Evolutionary conservation across 2,329 filamentous ascomycete genomes (phyloP).

Genomic region (Colletotrichum sp.): DNA sequence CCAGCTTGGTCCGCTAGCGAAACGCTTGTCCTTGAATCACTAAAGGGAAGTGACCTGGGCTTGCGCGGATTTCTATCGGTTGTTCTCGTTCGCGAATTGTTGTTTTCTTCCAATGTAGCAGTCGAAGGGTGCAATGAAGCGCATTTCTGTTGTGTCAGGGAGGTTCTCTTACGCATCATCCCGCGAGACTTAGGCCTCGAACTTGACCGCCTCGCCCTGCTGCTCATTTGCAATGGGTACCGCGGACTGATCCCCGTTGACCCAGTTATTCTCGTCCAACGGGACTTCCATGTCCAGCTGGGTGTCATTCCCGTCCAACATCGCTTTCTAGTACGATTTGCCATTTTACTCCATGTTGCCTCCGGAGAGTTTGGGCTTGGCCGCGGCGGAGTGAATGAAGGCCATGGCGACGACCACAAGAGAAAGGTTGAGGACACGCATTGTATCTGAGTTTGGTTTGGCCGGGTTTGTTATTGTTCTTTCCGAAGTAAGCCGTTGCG

Average conservation of each 20-base stretch:
- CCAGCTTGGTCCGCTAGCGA: fast-evolving
- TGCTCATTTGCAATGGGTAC: not conserved
- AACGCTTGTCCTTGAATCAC: not conserved
- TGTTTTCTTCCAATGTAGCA: not conserved
- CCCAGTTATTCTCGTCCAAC: not conserved
- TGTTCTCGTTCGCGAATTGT: too few species aligned
- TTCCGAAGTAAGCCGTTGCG: not conserved
- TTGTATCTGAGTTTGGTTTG: not conserved
- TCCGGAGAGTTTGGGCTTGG: not conserved
- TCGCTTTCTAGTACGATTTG: too few species aligned
- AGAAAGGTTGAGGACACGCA: not conserved
- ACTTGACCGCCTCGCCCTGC: not conserved
- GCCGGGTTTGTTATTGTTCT: not conserved
- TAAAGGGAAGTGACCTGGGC: not conserved
- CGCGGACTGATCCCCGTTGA: not conserved
- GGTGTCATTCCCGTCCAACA: not conserved
- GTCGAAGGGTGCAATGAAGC: not conserved
- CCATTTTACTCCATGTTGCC: too few species aligned
- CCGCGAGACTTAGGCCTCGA: not conserved
- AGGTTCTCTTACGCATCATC: not conserved
- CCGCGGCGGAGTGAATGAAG: not conserved
- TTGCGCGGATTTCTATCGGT: not conserved
- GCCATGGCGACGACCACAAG: not conserved
- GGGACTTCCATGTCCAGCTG: too few species aligned
- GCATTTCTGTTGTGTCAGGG: fast-evolving